phyloP scores from a whole-genome alignment of 2,329 filamentous ascomycete genomes.

The Hymenoscyphus fraxineus region DNA sequence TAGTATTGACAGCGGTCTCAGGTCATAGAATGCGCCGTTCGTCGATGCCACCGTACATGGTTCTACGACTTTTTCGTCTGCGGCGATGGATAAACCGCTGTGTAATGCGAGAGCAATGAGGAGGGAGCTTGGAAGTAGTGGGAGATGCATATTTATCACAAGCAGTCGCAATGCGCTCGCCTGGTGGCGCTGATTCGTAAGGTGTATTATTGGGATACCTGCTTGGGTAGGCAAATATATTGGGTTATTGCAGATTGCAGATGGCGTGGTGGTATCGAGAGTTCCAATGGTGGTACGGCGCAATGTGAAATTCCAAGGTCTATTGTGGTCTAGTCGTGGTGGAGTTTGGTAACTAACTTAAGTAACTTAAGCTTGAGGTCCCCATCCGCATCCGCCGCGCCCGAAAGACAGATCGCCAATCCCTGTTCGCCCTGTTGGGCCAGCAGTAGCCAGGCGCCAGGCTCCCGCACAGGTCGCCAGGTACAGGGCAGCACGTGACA shows the following conservation, averaged over 20 bases:
- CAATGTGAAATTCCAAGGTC: background rate
- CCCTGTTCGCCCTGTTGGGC: background rate
- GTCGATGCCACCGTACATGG: constrained; percentile 34
- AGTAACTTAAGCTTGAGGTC: no score
- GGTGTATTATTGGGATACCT: background rate
- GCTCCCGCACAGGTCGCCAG: no score
- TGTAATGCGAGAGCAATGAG: constrained; percentile 30
- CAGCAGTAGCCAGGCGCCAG: no score
- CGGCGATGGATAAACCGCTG: constrained; percentile 23
- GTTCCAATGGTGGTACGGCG: background rate
- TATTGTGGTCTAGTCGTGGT: background rate
- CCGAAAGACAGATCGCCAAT: constrained; percentile 8
- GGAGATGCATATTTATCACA: constrained; percentile 27
- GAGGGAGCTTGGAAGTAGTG: constrained; percentile 25
- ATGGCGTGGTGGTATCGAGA: background rate
- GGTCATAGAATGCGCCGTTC: constrained; percentile 34
- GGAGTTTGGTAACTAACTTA: background rate
- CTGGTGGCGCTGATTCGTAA: constrained; percentile 23
- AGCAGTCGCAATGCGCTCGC: constrained; percentile 17
- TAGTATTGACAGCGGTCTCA: constrained; percentile 32
- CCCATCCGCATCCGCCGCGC: background rate
- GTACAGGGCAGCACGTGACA: background rate
- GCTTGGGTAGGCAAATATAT: background rate
- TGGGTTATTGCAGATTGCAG: constrained; percentile 1
- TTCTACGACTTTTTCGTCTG: constrained; percentile 27